Evolutionary conservation across 306 rosid genomes (phyloP).

Genomic region (Lablab purpureus): DNA sequence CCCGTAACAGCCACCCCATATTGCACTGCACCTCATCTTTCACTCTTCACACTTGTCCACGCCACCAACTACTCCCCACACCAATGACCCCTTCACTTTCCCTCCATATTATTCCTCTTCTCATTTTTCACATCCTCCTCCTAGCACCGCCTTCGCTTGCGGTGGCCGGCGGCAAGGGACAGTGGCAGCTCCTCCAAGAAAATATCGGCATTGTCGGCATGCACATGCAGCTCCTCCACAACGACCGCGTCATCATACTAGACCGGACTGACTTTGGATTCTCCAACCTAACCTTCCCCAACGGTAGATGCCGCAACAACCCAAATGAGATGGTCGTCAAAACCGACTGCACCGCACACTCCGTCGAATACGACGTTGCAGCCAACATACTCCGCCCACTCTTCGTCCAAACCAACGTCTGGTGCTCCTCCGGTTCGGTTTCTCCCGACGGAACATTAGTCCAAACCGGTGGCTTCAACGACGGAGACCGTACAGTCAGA

Average conservation of each 20-base stretch:
- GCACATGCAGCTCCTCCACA: constrained; percentile 90
- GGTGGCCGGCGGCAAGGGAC: constrained; percentile 47
- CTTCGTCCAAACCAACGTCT: constrained; percentile 64
- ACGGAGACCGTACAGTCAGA: constrained; percentile 63
- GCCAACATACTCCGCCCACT: constrained; percentile 68
- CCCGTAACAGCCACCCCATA: background rate
- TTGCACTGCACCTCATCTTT: background rate
- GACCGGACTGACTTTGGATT: constrained; percentile 88
- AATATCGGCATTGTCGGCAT: constrained; percentile 88
- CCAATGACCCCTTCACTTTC: background rate
- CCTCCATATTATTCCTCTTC: background rate
- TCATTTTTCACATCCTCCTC: background rate
- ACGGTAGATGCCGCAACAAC: constrained; percentile 57
- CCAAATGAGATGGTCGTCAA: constrained; percentile 51
- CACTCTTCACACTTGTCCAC: background rate
- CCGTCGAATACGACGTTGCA: constrained; percentile 70
- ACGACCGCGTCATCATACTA: constrained; percentile 72
- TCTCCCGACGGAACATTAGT: constrained; percentile 57
- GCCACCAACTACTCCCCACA: background rate
- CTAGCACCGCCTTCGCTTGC: background rate
- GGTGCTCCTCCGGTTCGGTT: constrained; percentile 83
- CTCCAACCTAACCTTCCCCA: constrained; percentile 63
- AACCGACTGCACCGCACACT: constrained; percentile 87
- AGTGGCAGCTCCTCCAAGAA: constrained; percentile 63
- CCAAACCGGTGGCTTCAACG: constrained; percentile 83